Evolutionary conservation across 2,329 filamentous ascomycete genomes (phyloP).

Genomic region (Paecilomyces dactylethromorphus): DNA sequence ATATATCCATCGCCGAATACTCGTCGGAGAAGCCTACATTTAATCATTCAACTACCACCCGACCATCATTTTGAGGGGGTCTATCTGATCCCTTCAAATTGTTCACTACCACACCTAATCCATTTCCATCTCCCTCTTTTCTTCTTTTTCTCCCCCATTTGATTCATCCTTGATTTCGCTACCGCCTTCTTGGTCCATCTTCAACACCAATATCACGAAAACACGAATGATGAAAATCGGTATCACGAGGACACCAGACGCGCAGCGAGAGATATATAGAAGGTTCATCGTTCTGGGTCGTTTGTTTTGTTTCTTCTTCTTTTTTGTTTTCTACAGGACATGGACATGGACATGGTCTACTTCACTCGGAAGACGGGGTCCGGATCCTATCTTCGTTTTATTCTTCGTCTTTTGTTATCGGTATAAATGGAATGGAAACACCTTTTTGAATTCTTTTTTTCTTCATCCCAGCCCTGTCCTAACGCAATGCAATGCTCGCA

Average conservation of each 20-base stretch:
- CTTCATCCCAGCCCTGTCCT: too few relatives aligned
- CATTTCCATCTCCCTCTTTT: background rate
- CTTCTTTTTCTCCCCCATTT: background rate
- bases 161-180: background rate
- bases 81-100: background rate
- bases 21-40: background rate
- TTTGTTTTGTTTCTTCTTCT: background rate
- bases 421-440: too few relatives aligned
- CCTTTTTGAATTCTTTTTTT: too few relatives aligned
- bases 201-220: background rate
- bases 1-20: background rate
- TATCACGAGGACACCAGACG: background rate
- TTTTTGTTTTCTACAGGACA: background rate
- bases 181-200: background rate
- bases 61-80: background rate
- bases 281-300: background rate
- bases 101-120: background rate
- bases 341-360: too few relatives aligned
- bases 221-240: background rate
- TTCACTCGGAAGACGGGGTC: too few relatives aligned
- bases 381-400: too few relatives aligned
- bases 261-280: background rate
- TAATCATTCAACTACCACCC: background rate
- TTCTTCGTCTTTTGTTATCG: too few relatives aligned
- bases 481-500: too few relatives aligned